Percentiles rank a stretch among this genome's conserved stretches.
Conservation (phyloP, 2,329 filamentous ascomycete species). For the Madurella fahalii region DNA sequence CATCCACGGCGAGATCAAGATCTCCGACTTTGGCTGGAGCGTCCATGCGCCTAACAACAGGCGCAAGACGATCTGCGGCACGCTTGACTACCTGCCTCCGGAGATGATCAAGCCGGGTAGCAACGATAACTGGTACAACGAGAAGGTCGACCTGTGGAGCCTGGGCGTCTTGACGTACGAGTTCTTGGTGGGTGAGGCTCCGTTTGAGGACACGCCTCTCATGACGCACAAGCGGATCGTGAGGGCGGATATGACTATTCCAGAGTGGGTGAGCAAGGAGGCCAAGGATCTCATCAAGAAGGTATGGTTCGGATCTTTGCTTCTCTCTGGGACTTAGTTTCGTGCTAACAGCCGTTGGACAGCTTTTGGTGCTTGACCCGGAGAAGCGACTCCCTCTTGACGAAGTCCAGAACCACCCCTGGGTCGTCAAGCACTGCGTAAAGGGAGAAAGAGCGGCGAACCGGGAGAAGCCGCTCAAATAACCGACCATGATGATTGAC, state of each 20-base stretch:
- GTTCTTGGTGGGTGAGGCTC: conserved; percentile 91
- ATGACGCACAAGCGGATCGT: conserved; percentile 93
- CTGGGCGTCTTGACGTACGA: conserved; percentile 94
- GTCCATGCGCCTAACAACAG: conserved; percentile 95
- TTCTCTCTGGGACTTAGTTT: background rate
- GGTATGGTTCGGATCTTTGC: conserved; percentile 46
- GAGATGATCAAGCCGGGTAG: conserved; percentile 89
- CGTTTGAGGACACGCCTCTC: conserved; percentile 90
- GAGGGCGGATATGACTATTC: conserved; percentile 86
- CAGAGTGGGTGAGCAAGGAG: conserved; percentile 84
- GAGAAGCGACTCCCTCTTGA: conserved; percentile 90
- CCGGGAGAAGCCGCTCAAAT: conserved; percentile 41
- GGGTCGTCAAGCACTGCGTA: conserved; percentile 94
- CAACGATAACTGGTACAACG: conserved; percentile 83
- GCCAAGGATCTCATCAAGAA: conserved; percentile 89
- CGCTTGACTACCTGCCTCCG: conserved; percentile 92
- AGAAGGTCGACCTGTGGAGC: conserved; percentile 96
- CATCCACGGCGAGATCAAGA: conserved; percentile 96
- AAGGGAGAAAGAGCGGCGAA: conserved; percentile 53
- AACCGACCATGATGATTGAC: conserved; percentile 17
- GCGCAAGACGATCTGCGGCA: conserved; percentile 93
- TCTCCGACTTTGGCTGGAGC: conserved; percentile 97
- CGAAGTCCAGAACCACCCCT: conserved; percentile 83
- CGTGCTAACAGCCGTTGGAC: conserved; percentile 15
- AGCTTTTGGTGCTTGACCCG: conserved; percentile 87